Base-by-base conservation (phyloP, 73 alveolate species). In the Blepharisma japonicum region DNA sequence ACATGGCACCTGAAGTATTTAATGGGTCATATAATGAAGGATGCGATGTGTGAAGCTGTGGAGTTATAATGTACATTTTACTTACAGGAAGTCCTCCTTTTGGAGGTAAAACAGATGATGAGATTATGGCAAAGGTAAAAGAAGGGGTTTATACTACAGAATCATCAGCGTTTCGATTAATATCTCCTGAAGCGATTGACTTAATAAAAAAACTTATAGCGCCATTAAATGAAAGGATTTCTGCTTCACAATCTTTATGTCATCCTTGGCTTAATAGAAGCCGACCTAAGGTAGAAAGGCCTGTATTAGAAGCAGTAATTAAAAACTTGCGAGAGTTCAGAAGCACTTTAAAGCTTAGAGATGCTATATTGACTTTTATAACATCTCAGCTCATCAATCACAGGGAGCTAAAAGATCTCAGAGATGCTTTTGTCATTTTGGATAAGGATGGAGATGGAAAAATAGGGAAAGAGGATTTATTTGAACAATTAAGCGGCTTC, bases 221-320 rank as follows among this genome's bases (percentile, higher is more conserved):
- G 4, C 18, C 18, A 3, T 14, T n/a, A n/a, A 14, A 3, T 2
- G 68, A 53, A 53, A 20, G 23, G 68, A 53, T 14, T n/a, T 20
- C 68, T 53, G 18, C 68, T n/a, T n/a, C 68, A 0, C 68, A 53
- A 53, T 53, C 18, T n/a, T 53, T 14, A n/a, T 1, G 18, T n/a
- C 18, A 53, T 53, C 68, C 18, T 68, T 47, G 56, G n/a, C 84
- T 90, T 86, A 83, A 87, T n/a, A n/a, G 68, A 53, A 20, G 23
- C 18, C 0, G 23, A n/a, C 32, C 68, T 1, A 14, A 53, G 51
- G 71, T 48, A 6, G 81, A 71, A 23, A 77, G 45, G 18, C 21
- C 77, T 0, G 77, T 56, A n/a, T 2, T 20, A 3, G 32, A 14
- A 45, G 20, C 66, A 0, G 66, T 45, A 38, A 45, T n/a, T 70